Evolutionary conservation across 208 protist genomes (phyloP), one percentile per base, ranked within the genome.

Genomic region (Porcisia deanei): DNA sequence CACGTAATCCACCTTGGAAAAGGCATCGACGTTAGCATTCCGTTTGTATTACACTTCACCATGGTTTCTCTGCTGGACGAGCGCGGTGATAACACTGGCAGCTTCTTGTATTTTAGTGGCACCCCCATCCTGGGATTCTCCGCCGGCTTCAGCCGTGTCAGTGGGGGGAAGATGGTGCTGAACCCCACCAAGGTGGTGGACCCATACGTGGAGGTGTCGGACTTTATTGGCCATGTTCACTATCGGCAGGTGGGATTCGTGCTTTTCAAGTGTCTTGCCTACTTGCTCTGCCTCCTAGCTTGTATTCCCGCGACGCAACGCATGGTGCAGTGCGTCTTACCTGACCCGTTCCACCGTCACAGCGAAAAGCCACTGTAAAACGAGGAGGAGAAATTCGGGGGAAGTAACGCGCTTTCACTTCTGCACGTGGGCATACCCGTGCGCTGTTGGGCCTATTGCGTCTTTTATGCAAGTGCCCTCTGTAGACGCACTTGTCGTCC

Each of bases 21-120:
- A 34, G 92, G 92, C 7, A 83, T 94, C 65, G 92, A 96, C 76
- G n/a, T 94, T 49, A 93, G 88, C 67, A 77, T 94, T n/a, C 92
- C 92, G 41, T 93, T 90, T 57, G 45, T 96, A 57, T 73, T 91
- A n/a, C 89, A 96, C 81, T 91, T 96, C 70, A 91, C 90, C 30
- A 92, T 96, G 92, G 84, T 92, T 22, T 88, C 87, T 16, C 73
- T 96, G 30, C 84, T 96, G 20, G 92, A 96, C 81, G 92, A 96
- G 83, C 82, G 88, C 75, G 92, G 89, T 43, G 81, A 94, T 76
- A 85, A 82, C 67, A 94, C 92, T 12, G 92, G 92, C 60, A 88
- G 89, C 76, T 94, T 88, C 68, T 76, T 96, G 41, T 96, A 96
- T 84, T 91, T 94, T 43, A 93, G 88, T 74, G 92, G 92, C 41